Evolutionary conservation across 106 monocot species (phyloP).

Genomic region (Dendrobium catenatum): DNA sequence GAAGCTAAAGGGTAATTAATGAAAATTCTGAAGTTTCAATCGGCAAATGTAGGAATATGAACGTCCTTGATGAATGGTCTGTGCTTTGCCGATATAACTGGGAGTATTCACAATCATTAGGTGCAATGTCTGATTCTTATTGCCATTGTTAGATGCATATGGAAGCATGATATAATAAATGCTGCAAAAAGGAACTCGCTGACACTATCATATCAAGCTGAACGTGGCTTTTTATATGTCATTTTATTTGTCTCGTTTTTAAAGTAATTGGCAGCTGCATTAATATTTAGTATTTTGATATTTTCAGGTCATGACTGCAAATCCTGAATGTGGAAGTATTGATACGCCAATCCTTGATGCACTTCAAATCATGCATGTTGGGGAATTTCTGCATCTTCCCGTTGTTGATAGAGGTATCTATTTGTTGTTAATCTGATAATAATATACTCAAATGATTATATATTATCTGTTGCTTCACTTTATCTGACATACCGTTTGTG

Average conservation of each 20-base stretch:
- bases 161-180: background rate
- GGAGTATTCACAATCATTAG: background rate
- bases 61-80: background rate
- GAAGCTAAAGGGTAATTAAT: background rate
- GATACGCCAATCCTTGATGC: constrained; percentile 93
- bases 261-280: background rate
- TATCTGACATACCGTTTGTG: background rate
- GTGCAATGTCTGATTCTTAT: background rate
- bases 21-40: constrained; percentile 5
- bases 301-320: constrained; percentile 88
- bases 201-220: background rate
- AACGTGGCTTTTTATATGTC: background rate
- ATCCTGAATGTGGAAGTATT: constrained; percentile 78
- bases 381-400: constrained; percentile 90
- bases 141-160: background rate
- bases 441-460: background rate
- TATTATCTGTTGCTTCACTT: background rate
- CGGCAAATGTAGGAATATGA: background rate
- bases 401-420: constrained; percentile 78
- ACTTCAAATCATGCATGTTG: constrained; percentile 85
- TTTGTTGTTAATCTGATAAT: background rate
- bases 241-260: background rate
- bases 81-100: background rate
- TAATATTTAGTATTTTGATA: background rate
- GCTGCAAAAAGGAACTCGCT: background rate